These are phyloP conservation scores for Ogataea paraovalis DNA, from an alignment of 805 yeast genomes.

Conservation along the genomic window DNA sequence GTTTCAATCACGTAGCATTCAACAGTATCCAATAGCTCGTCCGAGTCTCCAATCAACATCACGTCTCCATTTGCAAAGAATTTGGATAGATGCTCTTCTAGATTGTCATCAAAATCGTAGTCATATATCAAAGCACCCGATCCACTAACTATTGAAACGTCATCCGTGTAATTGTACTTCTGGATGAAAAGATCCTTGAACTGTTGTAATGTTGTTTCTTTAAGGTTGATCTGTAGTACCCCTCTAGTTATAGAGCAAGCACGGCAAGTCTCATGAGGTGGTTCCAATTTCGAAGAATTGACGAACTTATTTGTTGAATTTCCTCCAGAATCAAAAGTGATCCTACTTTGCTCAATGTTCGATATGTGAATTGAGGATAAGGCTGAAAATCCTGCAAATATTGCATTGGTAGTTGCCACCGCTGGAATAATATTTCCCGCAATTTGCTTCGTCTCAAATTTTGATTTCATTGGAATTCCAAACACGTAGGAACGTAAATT, in stretches of 20 bases:
- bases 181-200: slow-evolving; percentile 47
- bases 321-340: slow-evolving; percentile 48
- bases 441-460: slow-evolving; percentile 86
- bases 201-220: slow-evolving; percentile 39
- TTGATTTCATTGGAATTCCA: slow-evolving; percentile 63
- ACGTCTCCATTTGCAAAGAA: slow-evolving; percentile 57
- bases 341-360: slow-evolving; percentile 33
- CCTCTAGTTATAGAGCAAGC: slow-evolving; percentile 60
- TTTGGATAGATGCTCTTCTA: slow-evolving; percentile 41
- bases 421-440: slow-evolving; percentile 99
- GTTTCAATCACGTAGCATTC: slow-evolving; percentile 49
- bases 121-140: slow-evolving; percentile 69
- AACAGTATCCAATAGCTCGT: slow-evolving; percentile 56
- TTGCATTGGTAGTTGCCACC: slow-evolving; percentile 95
- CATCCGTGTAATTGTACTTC: slow-evolving; percentile 53
- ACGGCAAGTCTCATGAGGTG: slow-evolving; percentile 69
- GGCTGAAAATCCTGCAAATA: slow-evolving; percentile 85
- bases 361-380: slow-evolving; percentile 56
- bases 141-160: slow-evolving; percentile 32
- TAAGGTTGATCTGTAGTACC: slow-evolving; percentile 34
- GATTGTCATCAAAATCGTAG: slow-evolving; percentile 81
- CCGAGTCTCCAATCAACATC: slow-evolving; percentile 75
- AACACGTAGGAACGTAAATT: slow-evolving; percentile 73
- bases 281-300: slow-evolving; percentile 55
- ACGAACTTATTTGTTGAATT: slow-evolving; percentile 55